Evolutionary conservation across 2,329 filamentous ascomycete genomes (phyloP), one percentile per base, ranked within the genome.

Genomic region (Podosphaera xanthii): DNA sequence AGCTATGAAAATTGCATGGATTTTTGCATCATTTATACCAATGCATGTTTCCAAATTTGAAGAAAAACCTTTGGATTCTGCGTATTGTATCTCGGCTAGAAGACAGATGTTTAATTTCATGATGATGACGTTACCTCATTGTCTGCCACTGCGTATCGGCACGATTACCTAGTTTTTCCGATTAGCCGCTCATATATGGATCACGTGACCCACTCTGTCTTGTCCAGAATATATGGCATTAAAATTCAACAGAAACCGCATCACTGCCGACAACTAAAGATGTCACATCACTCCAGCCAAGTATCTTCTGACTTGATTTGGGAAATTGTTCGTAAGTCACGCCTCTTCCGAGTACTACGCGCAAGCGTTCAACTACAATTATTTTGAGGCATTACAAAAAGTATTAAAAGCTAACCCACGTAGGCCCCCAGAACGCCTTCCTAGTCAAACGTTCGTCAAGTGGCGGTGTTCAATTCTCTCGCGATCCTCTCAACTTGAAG

Each of bases 251-350:
- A 34, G 10, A 7, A 58, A 31, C 10, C 56, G 40, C 46, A 36
- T n/a, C 31, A 31, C 9, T 10, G 10, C 36, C 36, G 6, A 40
- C 36, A 40, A 40, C 36, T 60, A 59, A 67, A 64, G 54, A 69
- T 69, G 68, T 65, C 68, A 70, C 81, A 77, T 69, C 77, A 75
- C 73, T 76, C 80, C 68, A 74, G 82, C 69, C 87, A 89, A 78
- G 79, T 94, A 72, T 94, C 89, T 73, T 76, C 83, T 72, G 90
- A 96, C 77, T 80, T 96, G 70, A 77, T 95, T 79, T 97, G 91
- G 91, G 85, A 91, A 81, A 77, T 94, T 74, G 83, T 84, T 80
- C 87, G 90, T 96, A 83, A 75, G 89, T 89, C 65, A 9, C 31
- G 8, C 33, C 40, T 42, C 8, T 22, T 50, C 22, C 46, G 10